Conservation (phyloP, 768 basidiomycete species). For the Termitomyces bulborhizus region DNA sequence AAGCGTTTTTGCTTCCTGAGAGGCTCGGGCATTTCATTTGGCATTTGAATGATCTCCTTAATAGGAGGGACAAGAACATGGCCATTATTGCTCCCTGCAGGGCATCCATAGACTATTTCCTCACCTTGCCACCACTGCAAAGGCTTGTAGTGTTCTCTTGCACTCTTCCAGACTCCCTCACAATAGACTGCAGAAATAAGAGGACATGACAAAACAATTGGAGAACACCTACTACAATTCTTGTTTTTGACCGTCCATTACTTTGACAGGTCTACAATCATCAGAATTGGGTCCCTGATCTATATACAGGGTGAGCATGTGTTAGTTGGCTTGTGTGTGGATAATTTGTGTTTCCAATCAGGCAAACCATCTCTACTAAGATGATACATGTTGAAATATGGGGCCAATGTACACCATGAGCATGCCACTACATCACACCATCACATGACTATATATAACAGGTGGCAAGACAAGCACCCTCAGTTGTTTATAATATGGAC, state of each 20-base stretch:
- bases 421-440: too few relatives aligned
- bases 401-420: too few relatives aligned
- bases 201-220: neutral
- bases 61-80: slow-evolving; percentile 52
- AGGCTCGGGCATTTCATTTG: slow-evolving; percentile 30
- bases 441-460: too few relatives aligned
- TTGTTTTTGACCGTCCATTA: slow-evolving; percentile 31
- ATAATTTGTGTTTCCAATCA: too few relatives aligned
- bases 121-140: slow-evolving; percentile 94
- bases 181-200: slow-evolving; percentile 22
- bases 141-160: slow-evolving; percentile 62
- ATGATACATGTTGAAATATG: too few relatives aligned
- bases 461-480: too few relatives aligned
- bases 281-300: too few relatives aligned
- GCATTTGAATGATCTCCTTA: slow-evolving; percentile 46
- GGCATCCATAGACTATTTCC: slow-evolving; percentile 73
- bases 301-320: too few relatives aligned
- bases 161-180: slow-evolving; percentile 63
- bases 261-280: slow-evolving; percentile 15
- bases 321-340: too few relatives aligned
- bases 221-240: slow-evolving; percentile 26
- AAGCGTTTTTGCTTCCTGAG: slow-evolving; percentile 31
- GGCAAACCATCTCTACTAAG: too few relatives aligned
- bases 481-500: too few relatives aligned
- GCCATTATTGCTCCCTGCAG: slow-evolving; percentile 32